A percentile compares a stretch with the other conserved stretches of the same genome.
Evolutionary conservation across 179 eudicot species (phyloP).

Genomic region (Heliamphora pulchella): DNA sequence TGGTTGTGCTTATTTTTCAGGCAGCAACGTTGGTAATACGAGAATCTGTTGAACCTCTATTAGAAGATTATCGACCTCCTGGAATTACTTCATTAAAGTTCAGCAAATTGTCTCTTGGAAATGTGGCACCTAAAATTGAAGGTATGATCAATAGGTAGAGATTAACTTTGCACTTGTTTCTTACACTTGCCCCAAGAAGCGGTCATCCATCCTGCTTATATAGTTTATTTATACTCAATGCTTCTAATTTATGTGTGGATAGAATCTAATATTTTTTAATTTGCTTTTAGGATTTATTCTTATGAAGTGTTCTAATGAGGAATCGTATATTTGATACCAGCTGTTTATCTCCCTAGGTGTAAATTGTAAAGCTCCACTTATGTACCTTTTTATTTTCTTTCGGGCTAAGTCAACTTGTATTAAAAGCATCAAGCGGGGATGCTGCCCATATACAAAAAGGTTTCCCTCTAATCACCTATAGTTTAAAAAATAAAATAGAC

Average conservation of each 20-base stretch:
- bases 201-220: neutral
- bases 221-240: neutral
- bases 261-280: neutral
- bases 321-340: neutral
- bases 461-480: neutral
- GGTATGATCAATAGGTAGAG: constrained; percentile 28
- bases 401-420: neutral
- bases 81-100: constrained; percentile 81
- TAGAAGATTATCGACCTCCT: constrained; percentile 80
- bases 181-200: neutral
- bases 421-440: neutral
- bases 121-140: constrained; percentile 86
- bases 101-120: constrained; percentile 80
- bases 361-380: no score
- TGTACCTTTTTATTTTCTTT: neutral
- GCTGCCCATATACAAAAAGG: neutral
- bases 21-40: constrained; percentile 65
- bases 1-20: constrained; percentile 30
- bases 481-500: neutral
- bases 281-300: neutral
- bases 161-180: neutral
- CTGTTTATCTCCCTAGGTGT: no score
- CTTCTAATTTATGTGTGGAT: constrained; percentile 1
- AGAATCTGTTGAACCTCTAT: constrained; percentile 84
- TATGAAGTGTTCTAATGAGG: neutral